Base-by-base conservation (phyloP, 306 rosid genomes). In the Mucuna pruriens region DNA sequence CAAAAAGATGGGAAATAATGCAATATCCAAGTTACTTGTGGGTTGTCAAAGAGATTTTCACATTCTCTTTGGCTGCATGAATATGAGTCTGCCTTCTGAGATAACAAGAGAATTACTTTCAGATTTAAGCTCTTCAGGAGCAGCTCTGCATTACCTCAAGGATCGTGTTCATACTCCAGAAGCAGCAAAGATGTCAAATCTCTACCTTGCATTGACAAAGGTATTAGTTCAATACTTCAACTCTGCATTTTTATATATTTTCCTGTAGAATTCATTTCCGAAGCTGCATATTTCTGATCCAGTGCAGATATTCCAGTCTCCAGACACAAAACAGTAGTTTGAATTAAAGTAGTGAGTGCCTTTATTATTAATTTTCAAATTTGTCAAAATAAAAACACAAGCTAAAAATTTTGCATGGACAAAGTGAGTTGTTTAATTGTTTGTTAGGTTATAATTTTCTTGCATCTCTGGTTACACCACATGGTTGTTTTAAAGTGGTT, bases 31-130 rank as follows among this genome's bases (percentile, higher is more conserved):
- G 76, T 86, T 95, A 85, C 90, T 93, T 68, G 80, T 70, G 39
- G 78, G 87, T 63, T 93, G 95, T 79, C 91, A 91, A 82, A 74
- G 85, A 78, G 92, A 93, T 82, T 88, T 95, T 71, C 89, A 80
- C 68, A 86, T 83, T 76, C 97, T 95, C 84, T 91, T 90, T 88
- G 92, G 92, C 76, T 86, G 48, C 87, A 88, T 89, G 88, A 77
- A 88, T 76, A 82, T 38, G 73, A 57, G 82, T 52, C 51, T 71
- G 5, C 82, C 92, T 39, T 73, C 89, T 20, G 88, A 86, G 76
- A 74, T 81, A 74, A 82, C 88, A 72, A 81, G 48, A 75, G 88
- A 86, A 44, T 72, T 86, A 23, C 73, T 80, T 45, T 60, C 73
- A 60, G 89, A 84, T 85, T 84, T 66, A 63, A 86, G 85, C 63